Conservation (phyloP, 2,329 filamentous ascomycete species). For the Penicillium griseofulvum region DNA sequence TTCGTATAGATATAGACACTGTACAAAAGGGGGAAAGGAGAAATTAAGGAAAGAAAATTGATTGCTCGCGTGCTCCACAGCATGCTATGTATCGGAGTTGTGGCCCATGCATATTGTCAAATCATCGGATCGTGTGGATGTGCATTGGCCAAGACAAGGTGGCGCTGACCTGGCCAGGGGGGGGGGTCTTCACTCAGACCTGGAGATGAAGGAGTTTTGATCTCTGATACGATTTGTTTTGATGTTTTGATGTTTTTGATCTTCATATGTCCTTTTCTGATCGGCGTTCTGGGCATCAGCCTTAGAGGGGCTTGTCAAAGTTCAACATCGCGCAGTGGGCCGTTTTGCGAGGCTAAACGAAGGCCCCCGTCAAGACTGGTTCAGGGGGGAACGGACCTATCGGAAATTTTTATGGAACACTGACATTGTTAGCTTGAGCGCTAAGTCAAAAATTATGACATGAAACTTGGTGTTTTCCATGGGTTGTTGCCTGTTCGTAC, state of each 20-base stretch:
- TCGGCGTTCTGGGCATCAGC: conserved; percentile 2
- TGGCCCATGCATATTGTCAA: not conserved
- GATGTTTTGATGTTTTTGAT: not conserved
- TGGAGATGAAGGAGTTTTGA: too few relatives aligned
- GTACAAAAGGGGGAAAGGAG: not conserved
- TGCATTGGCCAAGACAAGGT: conserved; percentile 4
- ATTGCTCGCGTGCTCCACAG: conserved; percentile 10
- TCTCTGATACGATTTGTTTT: too few relatives aligned
- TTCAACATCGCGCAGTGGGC: not conserved
- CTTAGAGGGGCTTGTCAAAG: not conserved
- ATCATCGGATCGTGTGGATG: conserved; percentile 1
- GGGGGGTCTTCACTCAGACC: not conserved
- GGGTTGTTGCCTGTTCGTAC: not conserved
- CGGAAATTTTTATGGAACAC: not conserved
- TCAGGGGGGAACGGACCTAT: not conserved
- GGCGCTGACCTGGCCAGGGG: conserved; percentile 1
- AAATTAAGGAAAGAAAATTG: not conserved
- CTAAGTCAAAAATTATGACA: not conserved
- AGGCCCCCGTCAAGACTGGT: not conserved
- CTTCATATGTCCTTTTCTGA: not conserved
- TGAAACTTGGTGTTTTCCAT: not conserved
- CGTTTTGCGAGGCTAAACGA: not conserved
- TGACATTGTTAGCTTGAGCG: not conserved
- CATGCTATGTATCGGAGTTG: conserved; percentile 5
- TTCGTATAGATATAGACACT: not conserved